Conservation (phyloP, 495 filamentous ascomycete species). For the Penicillium dipodomyicola region DNA sequence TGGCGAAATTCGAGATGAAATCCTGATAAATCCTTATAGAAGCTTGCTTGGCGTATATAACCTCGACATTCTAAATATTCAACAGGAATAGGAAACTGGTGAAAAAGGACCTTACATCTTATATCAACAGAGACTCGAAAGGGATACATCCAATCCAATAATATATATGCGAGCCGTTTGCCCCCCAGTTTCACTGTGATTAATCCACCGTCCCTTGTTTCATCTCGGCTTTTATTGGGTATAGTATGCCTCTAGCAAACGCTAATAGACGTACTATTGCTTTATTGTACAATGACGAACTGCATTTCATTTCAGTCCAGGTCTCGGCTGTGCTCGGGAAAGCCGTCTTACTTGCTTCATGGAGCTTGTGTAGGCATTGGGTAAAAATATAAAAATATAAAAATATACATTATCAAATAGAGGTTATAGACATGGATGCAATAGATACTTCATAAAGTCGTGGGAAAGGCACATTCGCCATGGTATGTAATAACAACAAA, state of each 20-base stretch:
- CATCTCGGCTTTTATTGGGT: constrained; percentile 13
- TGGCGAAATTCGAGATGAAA: constrained; percentile 7
- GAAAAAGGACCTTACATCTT: background rate
- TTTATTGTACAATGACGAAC: background rate
- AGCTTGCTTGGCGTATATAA: constrained; percentile 9
- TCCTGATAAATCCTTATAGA: constrained; percentile 1
- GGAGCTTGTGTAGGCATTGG: constrained; percentile 6
- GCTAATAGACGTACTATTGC: constrained; percentile 6
- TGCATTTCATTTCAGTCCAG: constrained; percentile 3
- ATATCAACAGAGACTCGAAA: background rate
- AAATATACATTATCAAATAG: constrained; percentile 6
- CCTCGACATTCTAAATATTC: background rate
- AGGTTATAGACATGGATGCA: constrained; percentile 8
- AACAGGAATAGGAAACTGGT: background rate
- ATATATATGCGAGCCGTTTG: constrained; percentile 18
- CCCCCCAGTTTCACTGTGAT: constrained; percentile 22
- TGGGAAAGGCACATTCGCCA: background rate
- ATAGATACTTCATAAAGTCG: constrained; percentile 9
- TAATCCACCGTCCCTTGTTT: constrained; percentile 27
- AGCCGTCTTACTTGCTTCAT: background rate
- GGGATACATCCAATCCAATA: background rate
- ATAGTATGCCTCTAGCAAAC: constrained; percentile 11
- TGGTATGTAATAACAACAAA: constrained; percentile 1
- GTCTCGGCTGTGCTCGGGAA: background rate
- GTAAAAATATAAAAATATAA: constrained; percentile 7